phyloP scores from a whole-genome alignment of 2,329 filamentous ascomycete species.

The Colletotrichum sp. region DNA sequence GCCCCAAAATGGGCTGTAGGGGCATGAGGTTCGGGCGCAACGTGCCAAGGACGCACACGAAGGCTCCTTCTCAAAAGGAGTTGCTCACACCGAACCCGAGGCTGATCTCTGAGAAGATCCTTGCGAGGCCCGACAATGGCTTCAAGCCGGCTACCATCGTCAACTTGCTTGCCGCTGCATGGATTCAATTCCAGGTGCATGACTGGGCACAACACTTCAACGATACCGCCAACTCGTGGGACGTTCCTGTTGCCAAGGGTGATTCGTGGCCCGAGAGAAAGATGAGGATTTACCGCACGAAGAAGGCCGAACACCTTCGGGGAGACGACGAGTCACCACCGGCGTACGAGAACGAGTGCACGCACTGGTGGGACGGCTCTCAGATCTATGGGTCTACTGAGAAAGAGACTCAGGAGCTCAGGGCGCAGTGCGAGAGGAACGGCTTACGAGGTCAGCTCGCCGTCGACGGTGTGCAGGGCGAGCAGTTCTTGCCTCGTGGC shows the following conservation, averaged over 20 bases:
- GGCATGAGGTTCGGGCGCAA: neutral
- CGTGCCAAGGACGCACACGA: neutral
- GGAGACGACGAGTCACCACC: neutral
- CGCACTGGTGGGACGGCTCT: neutral
- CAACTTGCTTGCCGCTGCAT: slow-evolving; percentile 50
- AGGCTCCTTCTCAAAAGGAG: neutral
- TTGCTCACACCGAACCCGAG: slow-evolving; percentile 35
- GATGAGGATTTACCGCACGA: neutral
- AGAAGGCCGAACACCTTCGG: neutral
- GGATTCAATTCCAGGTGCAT: slow-evolving; percentile 54
- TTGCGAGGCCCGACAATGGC: slow-evolving; percentile 37
- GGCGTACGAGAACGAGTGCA: neutral
- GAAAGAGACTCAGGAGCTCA: neutral
- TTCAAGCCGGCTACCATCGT: slow-evolving; percentile 49
- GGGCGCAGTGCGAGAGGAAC: neutral
- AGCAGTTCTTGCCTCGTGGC: neutral
- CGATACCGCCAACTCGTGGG: neutral
- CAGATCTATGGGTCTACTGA: neutral
- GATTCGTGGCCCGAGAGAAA: neutral
- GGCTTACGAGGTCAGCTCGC: neutral
- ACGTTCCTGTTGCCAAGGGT: neutral
- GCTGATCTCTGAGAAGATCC: slow-evolving; percentile 43
- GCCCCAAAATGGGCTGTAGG: neutral
- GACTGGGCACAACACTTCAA: slow-evolving; percentile 41
- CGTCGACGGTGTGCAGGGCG: neutral